Evolutionary conservation across 1,284 basidiomycete genomes (phyloP).

Genomic region (Ganoderma boninense): DNA sequence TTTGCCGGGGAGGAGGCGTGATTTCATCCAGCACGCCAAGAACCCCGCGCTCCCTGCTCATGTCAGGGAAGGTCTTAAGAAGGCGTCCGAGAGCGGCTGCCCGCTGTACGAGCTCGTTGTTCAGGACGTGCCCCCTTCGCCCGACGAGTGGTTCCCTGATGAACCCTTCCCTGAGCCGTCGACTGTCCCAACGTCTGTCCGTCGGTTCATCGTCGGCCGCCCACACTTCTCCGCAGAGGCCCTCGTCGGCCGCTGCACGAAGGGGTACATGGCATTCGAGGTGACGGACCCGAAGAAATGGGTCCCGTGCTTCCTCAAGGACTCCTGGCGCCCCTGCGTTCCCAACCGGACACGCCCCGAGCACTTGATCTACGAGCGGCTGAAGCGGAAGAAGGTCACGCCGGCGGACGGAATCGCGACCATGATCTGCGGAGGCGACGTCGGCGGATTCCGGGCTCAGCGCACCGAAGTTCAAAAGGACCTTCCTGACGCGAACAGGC

Average conservation of each 20-base stretch:
- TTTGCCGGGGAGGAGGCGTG: too few relatives aligned
- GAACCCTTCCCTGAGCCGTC: not conserved
- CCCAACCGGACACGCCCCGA: slow-evolving; percentile 14
- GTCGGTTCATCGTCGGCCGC: slow-evolving; percentile 10
- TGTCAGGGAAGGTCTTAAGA: not conserved
- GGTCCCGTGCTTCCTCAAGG: slow-evolving; percentile 15
- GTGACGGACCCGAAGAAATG: not conserved
- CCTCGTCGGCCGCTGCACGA: slow-evolving; percentile 16
- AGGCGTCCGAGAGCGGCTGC: not conserved
- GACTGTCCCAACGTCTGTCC: not conserved
- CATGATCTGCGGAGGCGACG: slow-evolving; percentile 22
- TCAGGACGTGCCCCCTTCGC: not conserved
- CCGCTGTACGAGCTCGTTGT: slow-evolving; percentile 4
- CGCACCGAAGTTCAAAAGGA: slow-evolving; percentile 8
- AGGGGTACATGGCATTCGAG: slow-evolving; percentile 16
- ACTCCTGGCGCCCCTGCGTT: slow-evolving; percentile 20
- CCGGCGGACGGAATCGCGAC: not conserved
- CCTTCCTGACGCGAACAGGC: not conserved
- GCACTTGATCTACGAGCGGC: slow-evolving; percentile 13
- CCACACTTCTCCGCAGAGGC: slow-evolving; percentile 14
- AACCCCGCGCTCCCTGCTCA: not conserved
- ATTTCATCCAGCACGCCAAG: not conserved
- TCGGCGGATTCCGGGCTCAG: slow-evolving; percentile 14
- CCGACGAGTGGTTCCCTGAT: not conserved
- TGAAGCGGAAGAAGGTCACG: not conserved